Evolutionary conservation across 2,329 filamentous ascomycete genomes (phyloP), one percentile per base, ranked within the genome.

Genomic region (Pestalotiopsis sp.): DNA sequence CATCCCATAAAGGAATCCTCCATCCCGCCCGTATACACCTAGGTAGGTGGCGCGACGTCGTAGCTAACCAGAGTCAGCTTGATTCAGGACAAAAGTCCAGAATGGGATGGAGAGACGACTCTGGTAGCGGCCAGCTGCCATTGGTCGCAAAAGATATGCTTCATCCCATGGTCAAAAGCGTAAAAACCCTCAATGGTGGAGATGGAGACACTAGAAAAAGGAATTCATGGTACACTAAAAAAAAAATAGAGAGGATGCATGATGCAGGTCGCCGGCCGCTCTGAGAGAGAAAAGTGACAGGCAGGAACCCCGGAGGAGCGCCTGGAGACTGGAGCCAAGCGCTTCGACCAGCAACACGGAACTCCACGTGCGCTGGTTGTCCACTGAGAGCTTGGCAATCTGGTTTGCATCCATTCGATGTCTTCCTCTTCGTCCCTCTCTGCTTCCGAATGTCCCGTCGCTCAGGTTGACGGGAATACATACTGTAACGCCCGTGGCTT

Each of bases 291-390:
- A 52, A 9, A 20, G 17, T n/a, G 45, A n/a, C 41, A 49, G 7
- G 41, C 41, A 52, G 45, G 45, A 52, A 52, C 45, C 45, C 31
- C 31, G 7, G 31, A 36, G 31, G 31, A 36, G 7, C 31, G 31
- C 7, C 31, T 36, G 31, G 31, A 36, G 31, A 7, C 31, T 9
- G 31, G 31, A 31, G 31, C 31, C 31, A 36, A 52, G 57, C 27
- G 23, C 57, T 52, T 52, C 14, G 20, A 36, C 57, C 23, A 59
- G 23, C 57, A 25, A 23, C 36, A 14, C 38, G 59, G 27, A 23
- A 36, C 59, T 62, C 59, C 59, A 62, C 59, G 59, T 62, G 59
- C 25, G 31, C 31, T 62, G 27, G 6, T 52, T 52, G 20, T 52
- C 45, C 45, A 52, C 45, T 23, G 17, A n/a, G 45, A 52, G 45